phyloP scores from a whole-genome alignment of 371 early-diverging fungal genomes.

The Synchytrium microbalum region DNA sequence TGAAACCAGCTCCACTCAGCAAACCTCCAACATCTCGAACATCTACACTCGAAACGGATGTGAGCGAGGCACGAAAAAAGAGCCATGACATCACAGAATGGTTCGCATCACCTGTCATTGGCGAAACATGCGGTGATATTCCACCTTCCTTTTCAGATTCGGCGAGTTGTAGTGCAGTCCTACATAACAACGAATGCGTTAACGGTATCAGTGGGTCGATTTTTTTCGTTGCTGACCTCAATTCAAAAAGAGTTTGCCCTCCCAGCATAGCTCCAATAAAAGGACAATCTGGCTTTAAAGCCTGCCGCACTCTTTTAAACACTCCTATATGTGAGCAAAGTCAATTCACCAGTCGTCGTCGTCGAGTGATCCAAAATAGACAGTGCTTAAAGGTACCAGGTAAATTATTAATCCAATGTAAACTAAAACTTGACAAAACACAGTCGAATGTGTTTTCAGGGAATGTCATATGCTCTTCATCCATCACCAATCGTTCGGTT shows the following conservation, averaged over 20 bases:
- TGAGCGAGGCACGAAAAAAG: not conserved
- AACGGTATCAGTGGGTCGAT: not conserved
- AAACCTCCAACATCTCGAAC: constrained; percentile 74
- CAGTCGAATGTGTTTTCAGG: constrained; percentile 75
- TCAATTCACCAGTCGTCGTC: not conserved
- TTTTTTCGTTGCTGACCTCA: constrained; percentile 31
- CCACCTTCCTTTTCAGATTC: constrained; percentile 87
- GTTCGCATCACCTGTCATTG: constrained; percentile 62
- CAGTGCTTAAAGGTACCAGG: constrained; percentile 47
- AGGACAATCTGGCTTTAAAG: constrained; percentile 83
- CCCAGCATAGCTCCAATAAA: constrained; percentile 90
- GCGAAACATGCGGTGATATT: constrained; percentile 84
- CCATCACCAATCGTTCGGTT: constrained; percentile 67
- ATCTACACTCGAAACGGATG: constrained; percentile 39
- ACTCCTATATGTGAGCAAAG: constrained; percentile 34
- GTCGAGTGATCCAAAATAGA: constrained; percentile 7
- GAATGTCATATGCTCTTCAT: constrained; percentile 79
- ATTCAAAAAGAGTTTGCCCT: constrained; percentile 89
- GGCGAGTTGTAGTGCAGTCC: constrained; percentile 84
- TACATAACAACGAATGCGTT: constrained; percentile 14
- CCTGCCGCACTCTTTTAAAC: constrained; percentile 70
- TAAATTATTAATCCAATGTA: constrained; percentile 96
- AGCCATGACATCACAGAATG: not conserved
- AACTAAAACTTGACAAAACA: constrained; percentile 70
- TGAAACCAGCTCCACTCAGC: constrained; percentile 76